Base-by-base conservation (phyloP, 2,329 filamentous ascomycete species). In the Ophiostoma sp. region DNA sequence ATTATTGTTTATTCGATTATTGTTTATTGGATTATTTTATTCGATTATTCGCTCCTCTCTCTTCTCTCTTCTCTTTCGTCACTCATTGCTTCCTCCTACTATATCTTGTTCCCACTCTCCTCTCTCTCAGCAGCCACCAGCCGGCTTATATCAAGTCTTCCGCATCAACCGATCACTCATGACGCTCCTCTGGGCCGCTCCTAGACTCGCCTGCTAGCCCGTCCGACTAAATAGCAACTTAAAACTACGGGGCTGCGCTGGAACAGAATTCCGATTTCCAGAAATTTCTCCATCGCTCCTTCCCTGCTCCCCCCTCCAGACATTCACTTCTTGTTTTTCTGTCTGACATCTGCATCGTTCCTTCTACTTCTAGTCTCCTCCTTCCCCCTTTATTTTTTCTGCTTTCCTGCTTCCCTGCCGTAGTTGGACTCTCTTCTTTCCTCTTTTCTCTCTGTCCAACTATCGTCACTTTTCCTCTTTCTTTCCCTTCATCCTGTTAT, bases 231-330 rank as follows among this genome's bases (percentile, higher is more conserved):
- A 55, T 18, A 55, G 11, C 49, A 27, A 12, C 47, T 16, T 41
- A 41, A 41, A 58, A 38, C 6, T 58, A 36, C 52, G 52, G 52
- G 36, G 38, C 45, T 49, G 60, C 14, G 4, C 14, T 42, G 38
- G 42, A 68, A 40, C 66, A 44, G 18, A 65, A 36, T 64, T 18
- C 55, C 40, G 42, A 18, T 63, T 68, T 65, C 64, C 63, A 69
- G 52, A 67, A 67, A 62, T 66, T 68, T 64, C 67, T 47, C 42
- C 18, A 38, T 45, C 42, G 63, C 63, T 36, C 64, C 64, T 44
- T 66, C 47, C 52, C n/a, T 45, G 40, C 47, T 67, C 49, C 40
- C 2, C 27, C 58, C 16, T 64, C 49, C n/a, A 64, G 41, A 66
- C 55, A 64, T 63, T 63, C 63, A 44, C 36, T 38, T 65, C 41